Percentiles rank a stretch among this genome's conserved stretches.
These are phyloP conservation scores for Pedinophyceae sp. DNA, from an alignment of 139 green algal species.

Conservation along the genomic window DNA sequence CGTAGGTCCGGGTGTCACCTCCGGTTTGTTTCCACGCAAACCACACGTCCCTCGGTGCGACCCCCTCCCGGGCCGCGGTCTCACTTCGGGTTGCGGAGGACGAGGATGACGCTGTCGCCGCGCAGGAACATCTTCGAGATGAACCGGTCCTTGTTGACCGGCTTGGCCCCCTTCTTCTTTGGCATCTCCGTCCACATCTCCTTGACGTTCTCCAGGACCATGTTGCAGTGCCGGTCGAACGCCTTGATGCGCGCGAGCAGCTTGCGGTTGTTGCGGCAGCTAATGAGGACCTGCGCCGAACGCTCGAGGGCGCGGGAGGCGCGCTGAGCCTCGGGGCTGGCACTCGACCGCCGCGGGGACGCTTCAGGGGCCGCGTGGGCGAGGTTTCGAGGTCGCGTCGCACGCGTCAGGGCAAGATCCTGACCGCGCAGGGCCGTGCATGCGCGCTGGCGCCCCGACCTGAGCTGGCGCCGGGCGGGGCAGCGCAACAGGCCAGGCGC, in stretches of 20 bases:
- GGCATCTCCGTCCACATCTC: slow-evolving; percentile 99
- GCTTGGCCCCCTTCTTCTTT: slow-evolving; percentile 69
- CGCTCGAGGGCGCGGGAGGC: neutral
- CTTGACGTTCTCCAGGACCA: slow-evolving; percentile 98
- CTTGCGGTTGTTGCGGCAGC: slow-evolving; percentile 98
- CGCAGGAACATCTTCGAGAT: slow-evolving; percentile 97
- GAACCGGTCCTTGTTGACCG: slow-evolving; percentile 95
- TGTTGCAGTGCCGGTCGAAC: slow-evolving; percentile 98
- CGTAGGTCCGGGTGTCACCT: too few relatives aligned
- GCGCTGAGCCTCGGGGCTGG: neutral
- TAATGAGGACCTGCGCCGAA: slow-evolving; percentile 87
- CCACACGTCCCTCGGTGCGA: too few relatives aligned
- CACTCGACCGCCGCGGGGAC: too few relatives aligned
- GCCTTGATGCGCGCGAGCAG: slow-evolving; percentile 90
- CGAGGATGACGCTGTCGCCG: slow-evolving; percentile 92
- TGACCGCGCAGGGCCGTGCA: too few relatives aligned
- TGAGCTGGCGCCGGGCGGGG: neutral
- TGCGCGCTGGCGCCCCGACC: neutral
- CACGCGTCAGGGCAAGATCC: too few relatives aligned
- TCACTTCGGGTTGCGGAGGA: slow-evolving; percentile 85
- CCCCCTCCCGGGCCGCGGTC: too few relatives aligned
- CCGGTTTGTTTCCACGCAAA: too few relatives aligned
- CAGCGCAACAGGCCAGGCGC: neutral
- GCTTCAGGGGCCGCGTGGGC: too few relatives aligned
- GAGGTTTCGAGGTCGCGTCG: too few relatives aligned